Conservation (phyloP, 371 early-diverging fungal genomes). For the Mucor indicus region DNA sequence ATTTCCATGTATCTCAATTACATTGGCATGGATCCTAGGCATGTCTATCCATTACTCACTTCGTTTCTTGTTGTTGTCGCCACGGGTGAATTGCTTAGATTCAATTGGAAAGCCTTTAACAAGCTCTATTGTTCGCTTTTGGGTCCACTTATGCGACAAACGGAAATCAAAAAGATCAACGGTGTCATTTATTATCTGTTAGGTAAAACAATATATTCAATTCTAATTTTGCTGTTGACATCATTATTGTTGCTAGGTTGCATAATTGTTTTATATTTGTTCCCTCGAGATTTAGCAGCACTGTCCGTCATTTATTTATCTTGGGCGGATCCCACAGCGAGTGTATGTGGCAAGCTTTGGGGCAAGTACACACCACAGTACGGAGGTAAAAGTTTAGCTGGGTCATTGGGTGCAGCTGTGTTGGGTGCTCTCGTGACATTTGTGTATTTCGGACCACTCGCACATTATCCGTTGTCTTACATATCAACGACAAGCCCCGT, state of each 20-base stretch:
- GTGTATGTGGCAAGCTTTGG: conserved; percentile 47
- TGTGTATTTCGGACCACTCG: conserved; percentile 31
- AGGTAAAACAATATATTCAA: conserved; percentile 22
- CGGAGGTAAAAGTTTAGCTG: conserved; percentile 48
- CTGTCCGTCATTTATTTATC: conserved; percentile 52
- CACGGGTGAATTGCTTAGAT: conserved; percentile 42
- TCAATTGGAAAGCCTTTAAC: conserved; percentile 44
- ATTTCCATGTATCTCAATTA: conserved; percentile 35
- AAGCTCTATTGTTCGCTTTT: conserved; percentile 38
- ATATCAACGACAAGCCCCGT: conserved; percentile 7
- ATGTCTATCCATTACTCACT: conserved; percentile 31
- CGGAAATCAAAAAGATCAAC: conserved; percentile 40
- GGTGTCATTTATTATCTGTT: conserved; percentile 53
- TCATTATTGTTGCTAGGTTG: conserved; percentile 26
- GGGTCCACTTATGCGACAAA: conserved; percentile 51
- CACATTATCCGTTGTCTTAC: conserved; percentile 20
- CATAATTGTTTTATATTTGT: conserved; percentile 37
- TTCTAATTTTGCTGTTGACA: conserved; percentile 2
- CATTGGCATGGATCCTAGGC: conserved; percentile 23
- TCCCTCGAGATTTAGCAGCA: conserved; percentile 50
- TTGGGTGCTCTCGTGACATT: conserved; percentile 43
- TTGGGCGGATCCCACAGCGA: conserved; percentile 58
- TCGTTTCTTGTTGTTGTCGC: conserved; percentile 27
- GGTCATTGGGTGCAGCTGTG: conserved; percentile 39
- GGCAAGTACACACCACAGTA: conserved; percentile 46